phyloP scores from a whole-genome alignment of 208 protist species.

The Kentomonas sorsogonicus region DNA sequence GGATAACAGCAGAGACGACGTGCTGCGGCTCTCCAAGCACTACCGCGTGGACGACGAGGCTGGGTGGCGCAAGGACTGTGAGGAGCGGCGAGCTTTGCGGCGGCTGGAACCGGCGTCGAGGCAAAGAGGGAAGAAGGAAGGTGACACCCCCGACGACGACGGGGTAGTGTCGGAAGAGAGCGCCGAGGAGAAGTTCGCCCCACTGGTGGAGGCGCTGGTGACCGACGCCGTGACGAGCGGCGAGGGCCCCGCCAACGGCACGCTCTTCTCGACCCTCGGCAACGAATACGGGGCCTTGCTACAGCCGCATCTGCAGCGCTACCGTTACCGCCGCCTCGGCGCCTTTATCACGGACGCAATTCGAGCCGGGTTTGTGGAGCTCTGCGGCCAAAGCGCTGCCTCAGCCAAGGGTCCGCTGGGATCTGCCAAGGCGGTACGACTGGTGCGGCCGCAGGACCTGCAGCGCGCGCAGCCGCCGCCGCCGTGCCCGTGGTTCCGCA shows the following conservation, averaged over 20 bases:
- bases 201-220: slow-evolving; percentile 66
- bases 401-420: too few relatives aligned
- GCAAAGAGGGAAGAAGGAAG: too few relatives aligned
- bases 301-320: slow-evolving; percentile 37
- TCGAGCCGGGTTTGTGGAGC: slow-evolving; percentile 51
- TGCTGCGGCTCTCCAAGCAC: slow-evolving; percentile 38
- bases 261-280: slow-evolving; percentile 83
- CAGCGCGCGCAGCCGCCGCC: slow-evolving; percentile 35
- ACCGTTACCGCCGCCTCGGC: slow-evolving; percentile 79
- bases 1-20: not conserved
- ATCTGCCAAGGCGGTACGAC: slow-evolving; percentile 70
- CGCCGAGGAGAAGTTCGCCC: slow-evolving; percentile 19
- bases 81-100: not conserved
- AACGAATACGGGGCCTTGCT: slow-evolving; percentile 78
- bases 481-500: slow-evolving; percentile 57
- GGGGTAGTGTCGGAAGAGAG: not conserved
- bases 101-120: not conserved
- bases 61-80: not conserved
- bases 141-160: not conserved
- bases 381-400: slow-evolving; percentile 53
- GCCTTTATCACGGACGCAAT: slow-evolving; percentile 71
- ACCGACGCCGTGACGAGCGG: slow-evolving; percentile 44
- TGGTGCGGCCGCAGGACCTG: slow-evolving; percentile 48
- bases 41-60: slow-evolving; percentile 20
- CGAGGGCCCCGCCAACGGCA: slow-evolving; percentile 34